Conservation (phyloP, 495 filamentous ascomycete species). For the Cetradonia linearis region DNA sequence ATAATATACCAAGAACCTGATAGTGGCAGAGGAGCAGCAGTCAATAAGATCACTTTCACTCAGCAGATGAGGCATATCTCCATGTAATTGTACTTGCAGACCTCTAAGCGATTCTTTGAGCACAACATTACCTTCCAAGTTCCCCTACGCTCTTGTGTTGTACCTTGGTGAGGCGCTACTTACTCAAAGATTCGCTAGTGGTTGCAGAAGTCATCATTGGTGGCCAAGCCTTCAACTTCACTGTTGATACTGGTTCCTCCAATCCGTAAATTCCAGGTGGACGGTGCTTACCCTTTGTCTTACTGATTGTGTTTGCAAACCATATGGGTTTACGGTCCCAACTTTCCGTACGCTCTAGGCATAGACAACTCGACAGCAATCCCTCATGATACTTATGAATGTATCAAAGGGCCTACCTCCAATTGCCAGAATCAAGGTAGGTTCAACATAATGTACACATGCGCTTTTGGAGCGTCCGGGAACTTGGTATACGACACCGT, state of each 20-base stretch:
- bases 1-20: background rate
- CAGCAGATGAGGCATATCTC: background rate
- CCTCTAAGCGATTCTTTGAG: background rate
- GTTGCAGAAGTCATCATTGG: background rate
- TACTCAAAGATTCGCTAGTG: background rate
- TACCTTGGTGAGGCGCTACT: background rate
- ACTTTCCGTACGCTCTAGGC: background rate
- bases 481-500: background rate
- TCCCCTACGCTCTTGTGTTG: background rate
- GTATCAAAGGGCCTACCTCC: background rate
- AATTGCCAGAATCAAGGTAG: background rate
- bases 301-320: background rate
- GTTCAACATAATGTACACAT: background rate
- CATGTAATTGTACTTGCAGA: background rate
- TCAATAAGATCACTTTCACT: background rate
- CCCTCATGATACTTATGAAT: background rate
- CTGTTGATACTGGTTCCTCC: constrained; percentile 3
- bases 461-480: background rate
- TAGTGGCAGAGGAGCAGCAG: background rate
- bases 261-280: background rate
- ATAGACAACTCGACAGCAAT: background rate
- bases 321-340: background rate
- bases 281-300: background rate
- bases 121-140: background rate
- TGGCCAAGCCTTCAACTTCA: background rate